Base-by-base conservation (phyloP, 140 eudicot genomes). In the Anethum foeniculum region DNA sequence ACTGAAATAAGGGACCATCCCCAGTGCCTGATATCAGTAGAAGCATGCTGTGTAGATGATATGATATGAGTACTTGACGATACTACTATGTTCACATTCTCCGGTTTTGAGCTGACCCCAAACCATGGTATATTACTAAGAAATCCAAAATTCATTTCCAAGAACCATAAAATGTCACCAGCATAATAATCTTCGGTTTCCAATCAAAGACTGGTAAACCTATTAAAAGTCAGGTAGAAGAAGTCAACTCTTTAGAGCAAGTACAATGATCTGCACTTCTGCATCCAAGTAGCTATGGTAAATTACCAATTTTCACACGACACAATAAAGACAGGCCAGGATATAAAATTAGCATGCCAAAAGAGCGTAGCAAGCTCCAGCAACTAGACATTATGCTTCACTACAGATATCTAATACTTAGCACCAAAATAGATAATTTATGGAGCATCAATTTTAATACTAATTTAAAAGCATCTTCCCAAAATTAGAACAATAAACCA, bases 1-100 rank as follows among this genome's bases (percentile, higher is more conserved):
- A 92, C 11, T 38, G 93, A 80, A 51, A 85, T 25, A 77, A 95
- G 82, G 41, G 97, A 85, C 88, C 84, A 54, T 48, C 88, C 85
- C 88, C 84, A 86, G n/a, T 87, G 30, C 76, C 85, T 88, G 86
- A 89, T 48, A 72, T 91, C 86, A 39, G 86, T 71, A 39, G 27
- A 44, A 72, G 84, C 64, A 54, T 60, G 52, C 51, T 73, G 83
- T 77, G 83, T 81, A 1, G 91, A 86, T 79, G 90, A 47, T 44
- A 88, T 80, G 43, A 75, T 67, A 77, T 77, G 77, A 52, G 87
- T 65, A 79, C 80, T 76, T 62, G 81, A 41, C 21, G 64, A 64
- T 64, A 65, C 48, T 38, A 7, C 44, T 30, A 16, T 46, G 67
- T 75, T 81, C 75, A 13, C 81, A 25, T 74, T 81, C 71, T 81